These are phyloP conservation scores for Porcisia hertigi DNA, from an alignment of 208 protist genomes.

Conservation along the genomic window DNA sequence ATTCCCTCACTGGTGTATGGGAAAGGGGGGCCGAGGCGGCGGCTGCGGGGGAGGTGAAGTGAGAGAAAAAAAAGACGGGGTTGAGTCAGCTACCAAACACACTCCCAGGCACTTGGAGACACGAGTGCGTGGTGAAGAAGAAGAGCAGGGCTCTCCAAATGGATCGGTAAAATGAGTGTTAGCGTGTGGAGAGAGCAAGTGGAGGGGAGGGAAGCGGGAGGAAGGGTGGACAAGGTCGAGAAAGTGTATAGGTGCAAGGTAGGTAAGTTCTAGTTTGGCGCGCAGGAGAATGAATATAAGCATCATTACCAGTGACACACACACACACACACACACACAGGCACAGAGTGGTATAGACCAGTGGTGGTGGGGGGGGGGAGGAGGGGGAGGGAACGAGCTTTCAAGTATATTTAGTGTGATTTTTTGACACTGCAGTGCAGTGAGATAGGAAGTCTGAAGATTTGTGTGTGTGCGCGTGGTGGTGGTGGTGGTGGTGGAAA, in stretches of 20 bases:
- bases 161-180: neutral
- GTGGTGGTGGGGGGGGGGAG: too few relatives aligned
- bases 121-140: neutral
- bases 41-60: too few relatives aligned
- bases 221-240: neutral
- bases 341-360: neutral
- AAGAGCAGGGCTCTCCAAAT: neutral
- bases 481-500: neutral
- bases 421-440: too few relatives aligned
- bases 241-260: neutral
- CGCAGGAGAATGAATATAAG: neutral
- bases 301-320: neutral
- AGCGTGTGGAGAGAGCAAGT: neutral
- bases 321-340: neutral
- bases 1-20: too few relatives aligned
- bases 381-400: too few relatives aligned
- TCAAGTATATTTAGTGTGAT: too few relatives aligned
- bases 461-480: neutral
- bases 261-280: neutral
- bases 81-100: neutral
- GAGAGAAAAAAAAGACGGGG: too few relatives aligned
- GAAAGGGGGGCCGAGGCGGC: too few relatives aligned
- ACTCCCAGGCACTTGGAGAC: neutral
- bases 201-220: neutral
- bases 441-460: too few relatives aligned